Evolutionary conservation across 116 monocot genomes (phyloP), one percentile per base, ranked within the genome.

Genomic region (Cymodocea nodosa): DNA sequence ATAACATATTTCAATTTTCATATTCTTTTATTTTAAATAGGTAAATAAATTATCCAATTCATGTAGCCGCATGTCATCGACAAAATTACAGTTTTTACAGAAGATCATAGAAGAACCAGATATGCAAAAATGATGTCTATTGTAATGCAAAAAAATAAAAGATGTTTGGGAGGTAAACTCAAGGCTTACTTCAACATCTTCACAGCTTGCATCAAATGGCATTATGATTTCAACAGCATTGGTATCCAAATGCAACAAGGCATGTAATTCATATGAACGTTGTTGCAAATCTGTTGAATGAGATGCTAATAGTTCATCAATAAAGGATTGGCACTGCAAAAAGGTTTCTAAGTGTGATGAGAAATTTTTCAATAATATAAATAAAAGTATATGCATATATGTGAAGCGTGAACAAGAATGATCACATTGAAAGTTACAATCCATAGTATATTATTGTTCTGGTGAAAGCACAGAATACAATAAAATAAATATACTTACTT

Each of bases 201-300:
- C 95, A 73, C 95, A 95, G 77, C 90, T 95, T 37, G 95, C 95
- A 83, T 95, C 95, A 66, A 72, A 65, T 16, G 95, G 95, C 83
- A 95, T 81, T 54, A 83, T 76, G 74, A 18, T 81, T 72, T 90
- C 87, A 59, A 87, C 74, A 66, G 82, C 78, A 74, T 66, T 67
- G 67, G 64, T 64, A 63, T 87, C 77, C 67, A 95, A 78, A 22
- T 78, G 67, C 60, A 90, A 72, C 44, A 90, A 78, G 24, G 87
- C 85, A 73, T 95, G 87, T 36, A 95, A 73, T 50, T 95, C 95
- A 76, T 90, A 90, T 50, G 90, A 85, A 67, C 90, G 84, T 72
- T 95, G 95, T 68, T 95, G 95, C 77, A 95, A 78, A 68, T 95
- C 95, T 56, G 95, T 95, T 72, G 95, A 95, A 80, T 90, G 87